Percentiles rank a stretch among this genome's conserved stretches.
Evolutionary conservation across 129 eudicot genomes (phyloP).

Genomic region (Ambrosia trifida): DNA sequence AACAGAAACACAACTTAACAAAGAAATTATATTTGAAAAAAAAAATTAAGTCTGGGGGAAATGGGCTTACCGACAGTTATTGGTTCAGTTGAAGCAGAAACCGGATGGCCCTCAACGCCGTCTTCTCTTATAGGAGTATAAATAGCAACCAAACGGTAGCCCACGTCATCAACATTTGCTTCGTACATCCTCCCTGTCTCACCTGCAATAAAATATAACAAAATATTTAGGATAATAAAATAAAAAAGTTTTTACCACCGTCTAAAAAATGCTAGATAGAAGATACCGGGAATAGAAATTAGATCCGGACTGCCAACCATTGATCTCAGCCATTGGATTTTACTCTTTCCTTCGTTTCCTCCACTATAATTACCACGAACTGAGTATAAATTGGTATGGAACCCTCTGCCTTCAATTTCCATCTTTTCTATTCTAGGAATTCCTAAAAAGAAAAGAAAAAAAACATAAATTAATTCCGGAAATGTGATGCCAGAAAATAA

Average conservation of each 20-base stretch:
- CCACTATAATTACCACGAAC: slow-evolving; percentile 90
- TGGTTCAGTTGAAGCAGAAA: slow-evolving; percentile 93
- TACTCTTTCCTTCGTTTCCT: slow-evolving; percentile 96
- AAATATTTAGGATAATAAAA: too few species aligned
- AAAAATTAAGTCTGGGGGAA: not conserved
- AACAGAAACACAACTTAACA: not conserved
- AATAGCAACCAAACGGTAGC: slow-evolving; percentile 91
- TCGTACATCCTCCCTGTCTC: slow-evolving; percentile 99
- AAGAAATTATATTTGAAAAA: not conserved
- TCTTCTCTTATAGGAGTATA: slow-evolving; percentile 97
- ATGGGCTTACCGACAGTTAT: slow-evolving; percentile 75
- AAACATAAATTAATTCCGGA: not conserved
- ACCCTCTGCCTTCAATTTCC: slow-evolving; percentile 99
- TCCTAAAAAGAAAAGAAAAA: slow-evolving; percentile 45
- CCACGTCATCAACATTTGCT: slow-evolving; percentile 99
- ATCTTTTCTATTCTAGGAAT: slow-evolving; percentile 84
- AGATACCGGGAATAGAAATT: slow-evolving; percentile 88
- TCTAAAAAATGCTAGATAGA: not conserved
- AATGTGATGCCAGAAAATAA: not conserved
- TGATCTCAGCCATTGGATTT: slow-evolving; percentile 96
- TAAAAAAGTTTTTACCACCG: not conserved
- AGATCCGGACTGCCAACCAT: slow-evolving; percentile 99
- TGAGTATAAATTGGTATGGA: slow-evolving; percentile 88
- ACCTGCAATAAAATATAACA: slow-evolving; percentile 46
- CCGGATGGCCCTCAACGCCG: slow-evolving; percentile 86